Evolutionary conservation across 192 early-diverging fungal genomes (phyloP).

Genomic region (Tieghemiomyces parasiticus): DNA sequence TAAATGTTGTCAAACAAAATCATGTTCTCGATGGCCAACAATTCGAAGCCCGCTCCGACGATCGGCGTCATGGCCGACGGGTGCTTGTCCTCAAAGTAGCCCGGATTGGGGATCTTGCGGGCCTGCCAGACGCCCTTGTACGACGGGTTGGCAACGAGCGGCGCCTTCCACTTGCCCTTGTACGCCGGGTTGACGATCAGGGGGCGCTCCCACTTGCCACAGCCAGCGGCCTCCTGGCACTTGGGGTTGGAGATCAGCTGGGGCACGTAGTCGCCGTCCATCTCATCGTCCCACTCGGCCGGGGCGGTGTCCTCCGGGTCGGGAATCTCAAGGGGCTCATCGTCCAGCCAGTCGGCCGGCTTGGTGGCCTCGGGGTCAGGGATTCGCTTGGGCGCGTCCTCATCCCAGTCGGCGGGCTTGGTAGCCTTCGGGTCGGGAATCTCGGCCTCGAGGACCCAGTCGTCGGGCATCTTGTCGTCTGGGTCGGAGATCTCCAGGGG

Average conservation of each 20-base stretch:
- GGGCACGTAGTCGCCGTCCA: constrained; percentile 84
- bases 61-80: constrained; percentile 70
- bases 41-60: constrained; percentile 72
- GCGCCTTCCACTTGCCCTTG: constrained; percentile 81
- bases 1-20: constrained; percentile 90
- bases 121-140: constrained; percentile 87
- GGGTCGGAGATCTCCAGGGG: constrained; percentile 64
- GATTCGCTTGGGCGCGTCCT: constrained; percentile 69
- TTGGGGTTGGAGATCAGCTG: constrained; percentile 66
- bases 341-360: constrained; percentile 75
- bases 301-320: constrained; percentile 75
- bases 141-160: constrained; percentile 76
- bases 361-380: constrained; percentile 60
- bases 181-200: constrained; percentile 69
- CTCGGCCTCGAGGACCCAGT: constrained; percentile 79
- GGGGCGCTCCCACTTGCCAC: constrained; percentile 73
- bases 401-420: constrained; percentile 77
- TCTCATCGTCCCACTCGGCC: constrained; percentile 83
- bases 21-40: constrained; percentile 85
- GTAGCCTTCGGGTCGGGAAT: constrained; percentile 63
- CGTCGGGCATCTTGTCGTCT: constrained; percentile 63
- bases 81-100: constrained; percentile 63
- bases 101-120: constrained; percentile 70
- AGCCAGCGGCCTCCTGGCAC: constrained; percentile 51
- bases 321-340: constrained; percentile 54